Conservation (phyloP, 192 early-diverging fungal genomes). For the Neocallimastix lanati region DNA sequence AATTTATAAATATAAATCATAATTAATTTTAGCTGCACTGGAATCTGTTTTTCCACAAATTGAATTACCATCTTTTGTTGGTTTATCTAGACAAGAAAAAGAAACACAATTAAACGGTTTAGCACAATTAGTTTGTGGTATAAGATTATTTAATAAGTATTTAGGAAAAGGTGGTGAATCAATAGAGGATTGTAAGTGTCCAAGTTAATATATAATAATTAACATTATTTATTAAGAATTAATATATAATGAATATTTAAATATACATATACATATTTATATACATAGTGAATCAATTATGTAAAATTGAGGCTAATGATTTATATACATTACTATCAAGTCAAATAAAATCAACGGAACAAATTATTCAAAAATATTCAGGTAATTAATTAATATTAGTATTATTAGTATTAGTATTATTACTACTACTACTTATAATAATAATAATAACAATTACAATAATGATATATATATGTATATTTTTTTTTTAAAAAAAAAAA, state of each 20-base stretch:
- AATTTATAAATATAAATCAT: not conserved
- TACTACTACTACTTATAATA: no score
- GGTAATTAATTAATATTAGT: no score
- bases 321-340: not conserved
- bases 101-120: constrained; percentile 39
- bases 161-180: constrained; percentile 37
- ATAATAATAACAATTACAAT: no score
- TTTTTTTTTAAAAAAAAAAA: not conserved
- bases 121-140: constrained; percentile 33
- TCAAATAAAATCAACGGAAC: not conserved
- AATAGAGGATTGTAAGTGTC: constrained; percentile 24
- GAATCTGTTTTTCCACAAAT: constrained; percentile 44
- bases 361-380: not conserved
- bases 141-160: constrained; percentile 37
- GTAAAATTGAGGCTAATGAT: not conserved
- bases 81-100: constrained; percentile 24
- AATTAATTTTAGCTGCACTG: constrained; percentile 18
- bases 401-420: no score
- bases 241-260: no score
- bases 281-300: not conserved
- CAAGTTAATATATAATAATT: no score
- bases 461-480: no score
- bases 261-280: no score
- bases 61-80: constrained; percentile 30
- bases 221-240: no score